Base-by-base conservation (phyloP, 345 rosid species). In the Melaleuca quinquenervia region DNA sequence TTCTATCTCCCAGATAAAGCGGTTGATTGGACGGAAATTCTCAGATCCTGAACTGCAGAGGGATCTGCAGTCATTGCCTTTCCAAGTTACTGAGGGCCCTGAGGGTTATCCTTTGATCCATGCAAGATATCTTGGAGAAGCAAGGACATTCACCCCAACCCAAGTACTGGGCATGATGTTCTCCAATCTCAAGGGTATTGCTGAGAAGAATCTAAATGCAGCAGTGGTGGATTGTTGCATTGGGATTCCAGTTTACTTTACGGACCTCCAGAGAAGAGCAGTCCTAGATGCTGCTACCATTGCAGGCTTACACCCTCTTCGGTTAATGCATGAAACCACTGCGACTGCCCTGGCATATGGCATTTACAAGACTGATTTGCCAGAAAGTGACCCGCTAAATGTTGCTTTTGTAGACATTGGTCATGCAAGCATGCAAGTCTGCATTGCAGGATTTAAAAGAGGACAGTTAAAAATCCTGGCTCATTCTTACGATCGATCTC, bases 291-390 rank as follows among this genome's bases (percentile, higher is more conserved):
- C 99, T 8, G 99, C 99, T 7, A 94, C 92, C 21, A 96, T 97
- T 86, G 98, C 99, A 4, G 99, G 98, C 50, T 90, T 97, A 89
- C 98, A 92, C 84, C 99, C 99, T 16, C 90, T 97, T 64, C 96
- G 89, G 9, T 86, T 97, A 95, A 84, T 97, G 78, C 98, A 95
- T 85, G 99, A 97, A 89, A 96, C 98, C 0, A 95, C 99, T 5
- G 98, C 99, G 11, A 97, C 99, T 12, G 99, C 99, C 11, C 88
- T 97, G 93, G 99, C 98, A 5, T 97, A 97, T 90, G 99, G 99
- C 54, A 95, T 97, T 62, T 97, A 97, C 86, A 97, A 97, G 92
- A 96, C 99, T 3, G 99, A 97, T 87, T 89, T 97, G 86, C 98
- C 98, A 8, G 99, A 97, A 89, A 95, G 55, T 88, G 99, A 95